Conservation (phyloP, 1,139 yeast species). For the Geotrichum histeridarum region DNA sequence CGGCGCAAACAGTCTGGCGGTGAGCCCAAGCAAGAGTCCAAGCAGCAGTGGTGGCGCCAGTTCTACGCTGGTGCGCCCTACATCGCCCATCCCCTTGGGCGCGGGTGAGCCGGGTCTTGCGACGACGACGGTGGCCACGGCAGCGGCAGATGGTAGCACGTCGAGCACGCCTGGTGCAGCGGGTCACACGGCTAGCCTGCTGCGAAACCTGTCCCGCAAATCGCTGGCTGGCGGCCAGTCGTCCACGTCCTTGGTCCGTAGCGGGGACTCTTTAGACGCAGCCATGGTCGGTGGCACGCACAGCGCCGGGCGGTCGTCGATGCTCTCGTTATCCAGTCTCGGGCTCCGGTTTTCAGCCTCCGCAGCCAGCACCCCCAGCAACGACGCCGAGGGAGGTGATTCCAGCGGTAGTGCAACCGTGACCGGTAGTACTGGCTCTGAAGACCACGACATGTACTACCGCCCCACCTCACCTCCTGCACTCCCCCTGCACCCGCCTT, state of each 20-base stretch:
- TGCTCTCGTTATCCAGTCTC: constrained; percentile 8
- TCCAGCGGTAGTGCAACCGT: too few species aligned
- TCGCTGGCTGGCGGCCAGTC: constrained; percentile 5
- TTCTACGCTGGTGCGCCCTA: background rate
- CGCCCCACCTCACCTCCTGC: constrained; percentile 1
- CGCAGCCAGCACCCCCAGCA: background rate
- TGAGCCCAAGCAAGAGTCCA: background rate
- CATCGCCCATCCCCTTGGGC: background rate
- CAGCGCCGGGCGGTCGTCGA: constrained; percentile 6
- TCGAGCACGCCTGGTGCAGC: background rate
- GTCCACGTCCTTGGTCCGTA: background rate
- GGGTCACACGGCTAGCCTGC: background rate
- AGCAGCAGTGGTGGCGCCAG: background rate
- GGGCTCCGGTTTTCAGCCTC: constrained; percentile 1
- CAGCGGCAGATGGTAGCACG: background rate
- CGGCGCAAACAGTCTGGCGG: background rate
- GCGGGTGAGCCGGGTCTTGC: background rate
- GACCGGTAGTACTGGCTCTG: background rate
- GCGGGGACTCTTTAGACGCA: background rate
- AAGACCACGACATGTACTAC: background rate
- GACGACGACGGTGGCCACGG: constrained; percentile 8
- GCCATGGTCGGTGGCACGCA: background rate
- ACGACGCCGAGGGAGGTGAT: background rate
- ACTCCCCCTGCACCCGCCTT: constrained; percentile 2
- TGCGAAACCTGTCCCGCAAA: constrained; percentile 10